Conservation (phyloP, 306 rosid species). For the Benincasa hispida region DNA sequence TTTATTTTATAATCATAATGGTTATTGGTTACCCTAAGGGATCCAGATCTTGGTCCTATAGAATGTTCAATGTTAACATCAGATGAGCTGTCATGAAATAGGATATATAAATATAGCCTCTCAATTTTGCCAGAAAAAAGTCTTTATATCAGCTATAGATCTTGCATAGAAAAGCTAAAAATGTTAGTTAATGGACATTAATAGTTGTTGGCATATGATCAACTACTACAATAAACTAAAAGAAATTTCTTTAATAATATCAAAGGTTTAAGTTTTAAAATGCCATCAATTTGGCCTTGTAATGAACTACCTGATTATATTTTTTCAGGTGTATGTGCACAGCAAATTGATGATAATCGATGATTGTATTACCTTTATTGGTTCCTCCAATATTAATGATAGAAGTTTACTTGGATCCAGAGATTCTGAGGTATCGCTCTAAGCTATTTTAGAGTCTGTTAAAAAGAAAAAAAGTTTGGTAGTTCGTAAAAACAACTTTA, state of each 20-base stretch:
- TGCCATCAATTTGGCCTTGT: background rate
- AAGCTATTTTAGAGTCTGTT: background rate
- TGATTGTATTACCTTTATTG: conserved; percentile 29
- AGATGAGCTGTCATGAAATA: background rate
- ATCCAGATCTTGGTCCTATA: background rate
- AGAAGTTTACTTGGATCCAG: conserved; percentile 44
- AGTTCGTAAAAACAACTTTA: background rate
- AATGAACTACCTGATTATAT: background rate
- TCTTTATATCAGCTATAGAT: background rate
- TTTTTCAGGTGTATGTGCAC: conserved; percentile 34
- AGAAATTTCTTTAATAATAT: background rate
- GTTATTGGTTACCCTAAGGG: background rate
- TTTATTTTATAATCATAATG: background rate
- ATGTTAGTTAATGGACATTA: background rate
- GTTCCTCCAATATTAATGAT: conserved; percentile 40
- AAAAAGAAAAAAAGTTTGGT: background rate
- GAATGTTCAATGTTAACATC: background rate
- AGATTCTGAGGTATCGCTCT: conserved; percentile 30
- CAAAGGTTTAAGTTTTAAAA: background rate
- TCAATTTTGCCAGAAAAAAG: background rate
- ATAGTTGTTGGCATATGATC: background rate
- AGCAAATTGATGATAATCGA: conserved; percentile 42
- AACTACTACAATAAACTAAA: background rate
- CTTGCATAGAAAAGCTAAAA: background rate
- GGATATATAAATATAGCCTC: background rate